Base-by-base conservation (phyloP, 1,284 basidiomycete genomes). In the Pseudozyma sp. region DNA sequence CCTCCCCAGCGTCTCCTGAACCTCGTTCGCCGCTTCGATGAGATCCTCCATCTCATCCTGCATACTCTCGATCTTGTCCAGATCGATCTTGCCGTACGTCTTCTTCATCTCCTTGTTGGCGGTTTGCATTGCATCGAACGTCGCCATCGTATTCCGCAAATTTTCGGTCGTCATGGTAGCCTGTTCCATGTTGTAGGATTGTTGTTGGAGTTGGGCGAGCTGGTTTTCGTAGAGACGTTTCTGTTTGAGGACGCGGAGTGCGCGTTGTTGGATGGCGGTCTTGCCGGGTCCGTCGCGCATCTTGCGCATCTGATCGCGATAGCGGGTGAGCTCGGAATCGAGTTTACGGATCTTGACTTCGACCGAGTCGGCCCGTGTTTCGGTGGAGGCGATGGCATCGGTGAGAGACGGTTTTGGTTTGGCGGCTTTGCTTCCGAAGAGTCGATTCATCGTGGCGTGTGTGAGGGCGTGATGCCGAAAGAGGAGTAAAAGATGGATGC, bases 131-230 rank as follows among this genome's bases (percentile, higher is more conserved):
- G 94, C 97, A 81, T 97, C 94, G 24, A 99, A 91, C 0, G 97
- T 99, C n/a, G 94, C 96, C 97, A 99, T 99, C n/a, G 97, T 99
- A 84, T 98, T 99, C 70, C 94, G 90, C 77, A 99, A 86, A 85
- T 99, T 99, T 86, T 99, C 97, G 5, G 96, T 98, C 16, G 94
- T 92, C 85, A 99, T 90, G 10, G 92, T 90, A 29, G 96, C 92
- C 70, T 94, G 95, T 86, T 99, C 96, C 94, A 99, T 99, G 86
- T 99, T 99, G 88, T 94, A 99, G 24, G 93, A 91, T 85, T 99
- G 97, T 84, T 99, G 97, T 50, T 92, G 88, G 13, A 99, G 88
- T 85, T 97, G 94, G 9, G 90, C 88, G 39, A 98, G 88, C 85
- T 99, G 97, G 14, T 87, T 87, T 85, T 99, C 97, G 86, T 99